Conservation (phyloP, 2,329 filamentous ascomycete genomes). For the Pseudocercospora ulei region DNA sequence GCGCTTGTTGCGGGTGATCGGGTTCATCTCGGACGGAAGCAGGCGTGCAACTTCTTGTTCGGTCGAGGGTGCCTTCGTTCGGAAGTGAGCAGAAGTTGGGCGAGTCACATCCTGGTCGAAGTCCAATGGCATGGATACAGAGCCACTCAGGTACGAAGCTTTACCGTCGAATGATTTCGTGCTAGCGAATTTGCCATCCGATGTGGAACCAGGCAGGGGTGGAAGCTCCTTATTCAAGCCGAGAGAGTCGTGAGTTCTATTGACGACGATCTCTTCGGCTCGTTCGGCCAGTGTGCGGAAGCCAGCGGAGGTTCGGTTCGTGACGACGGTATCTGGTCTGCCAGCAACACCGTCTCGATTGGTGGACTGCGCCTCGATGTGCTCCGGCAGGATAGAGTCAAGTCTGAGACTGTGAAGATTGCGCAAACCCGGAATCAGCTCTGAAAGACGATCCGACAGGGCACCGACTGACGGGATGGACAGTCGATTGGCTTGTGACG, state of each 20-base stretch:
- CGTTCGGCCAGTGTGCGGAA: slow-evolving; percentile 35
- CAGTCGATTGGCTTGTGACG: slow-evolving; percentile 40
- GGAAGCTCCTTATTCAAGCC: slow-evolving; percentile 34
- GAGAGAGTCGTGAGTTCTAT: slow-evolving; percentile 34
- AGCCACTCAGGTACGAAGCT: slow-evolving; percentile 29
- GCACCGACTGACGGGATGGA: slow-evolving; percentile 41
- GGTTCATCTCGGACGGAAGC: slow-evolving; percentile 31
- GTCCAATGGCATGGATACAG: slow-evolving; percentile 30
- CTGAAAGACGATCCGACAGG: slow-evolving; percentile 41
- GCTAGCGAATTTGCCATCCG: slow-evolving; percentile 26
- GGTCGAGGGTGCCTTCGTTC: slow-evolving; percentile 28
- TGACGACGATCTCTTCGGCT: slow-evolving; percentile 34
- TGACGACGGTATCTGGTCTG: slow-evolving; percentile 32
- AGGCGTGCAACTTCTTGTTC: slow-evolving; percentile 30
- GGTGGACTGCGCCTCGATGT: slow-evolving; percentile 30
- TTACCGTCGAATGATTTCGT: slow-evolving; percentile 24
- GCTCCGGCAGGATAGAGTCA: slow-evolving; percentile 34
- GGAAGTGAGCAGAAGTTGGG: slow-evolving; percentile 29
- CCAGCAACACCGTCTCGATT: slow-evolving; percentile 18
- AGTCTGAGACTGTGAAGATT: slow-evolving; percentile 33
- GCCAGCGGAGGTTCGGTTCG: slow-evolving; percentile 33
- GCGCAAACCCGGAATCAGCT: slow-evolving; percentile 39
- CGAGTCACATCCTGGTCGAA: slow-evolving; percentile 24
- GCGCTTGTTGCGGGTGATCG: slow-evolving; percentile 30
- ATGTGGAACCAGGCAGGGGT: slow-evolving; percentile 30